Percentiles rank a stretch among this genome's conserved stretches.
Conservation (phyloP, 176 grass and related monocot genomes). For the Musa itinerans region DNA sequence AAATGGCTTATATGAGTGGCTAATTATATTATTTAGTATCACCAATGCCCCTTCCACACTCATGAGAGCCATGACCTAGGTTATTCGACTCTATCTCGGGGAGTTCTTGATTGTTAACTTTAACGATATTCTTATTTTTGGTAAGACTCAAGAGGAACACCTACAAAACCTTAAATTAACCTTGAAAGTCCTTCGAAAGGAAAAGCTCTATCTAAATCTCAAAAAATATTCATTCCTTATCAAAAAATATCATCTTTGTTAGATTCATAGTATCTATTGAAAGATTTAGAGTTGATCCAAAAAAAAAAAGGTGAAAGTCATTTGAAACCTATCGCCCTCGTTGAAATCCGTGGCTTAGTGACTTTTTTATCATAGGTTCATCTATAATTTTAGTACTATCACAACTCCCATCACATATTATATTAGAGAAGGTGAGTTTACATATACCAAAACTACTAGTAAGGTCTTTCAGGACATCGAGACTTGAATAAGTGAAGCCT, state of each 20-base stretch:
- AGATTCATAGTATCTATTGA: not conserved
- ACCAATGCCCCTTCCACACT: not conserved
- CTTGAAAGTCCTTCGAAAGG: not conserved
- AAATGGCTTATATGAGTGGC: too few species aligned
- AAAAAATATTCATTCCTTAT: not conserved
- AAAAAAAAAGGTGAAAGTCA: not conserved
- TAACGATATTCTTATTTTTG: not conserved
- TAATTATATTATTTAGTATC: too few species aligned
- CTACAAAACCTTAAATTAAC: not conserved
- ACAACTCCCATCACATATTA: not conserved
- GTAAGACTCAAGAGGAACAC: not conserved
- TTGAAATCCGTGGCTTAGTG: not conserved
- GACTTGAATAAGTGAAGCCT: too few species aligned
- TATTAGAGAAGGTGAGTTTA: not conserved
- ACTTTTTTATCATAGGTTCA: not conserved
- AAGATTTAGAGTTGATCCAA: not conserved
- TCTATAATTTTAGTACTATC: not conserved
- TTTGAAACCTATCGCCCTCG: not conserved
- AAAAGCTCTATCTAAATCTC: not conserved
- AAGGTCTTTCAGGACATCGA: not conserved
- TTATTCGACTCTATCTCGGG: not conserved
- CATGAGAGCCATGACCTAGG: not conserved
- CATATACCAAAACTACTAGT: too few species aligned
- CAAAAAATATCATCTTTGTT: not conserved
- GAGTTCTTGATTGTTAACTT: not conserved